Evolutionary conservation across 192 early-diverging fungal genomes (phyloP).

Genomic region (Backusella macrospora): DNA sequence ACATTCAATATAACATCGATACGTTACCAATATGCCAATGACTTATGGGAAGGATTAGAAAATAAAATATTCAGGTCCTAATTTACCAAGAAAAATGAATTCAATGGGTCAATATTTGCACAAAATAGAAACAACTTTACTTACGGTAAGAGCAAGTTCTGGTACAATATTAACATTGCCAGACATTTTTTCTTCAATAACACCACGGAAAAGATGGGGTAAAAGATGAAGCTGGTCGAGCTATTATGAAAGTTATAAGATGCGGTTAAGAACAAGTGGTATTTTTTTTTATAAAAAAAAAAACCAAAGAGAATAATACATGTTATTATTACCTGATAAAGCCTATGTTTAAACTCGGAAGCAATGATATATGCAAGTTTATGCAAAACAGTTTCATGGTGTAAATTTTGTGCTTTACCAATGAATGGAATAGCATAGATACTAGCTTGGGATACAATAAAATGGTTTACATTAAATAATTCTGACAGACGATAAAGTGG

Average conservation of each 20-base stretch:
- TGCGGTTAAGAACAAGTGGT: too few relatives aligned
- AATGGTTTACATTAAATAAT: constrained; percentile 85
- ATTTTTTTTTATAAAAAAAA: background rate
- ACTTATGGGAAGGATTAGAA: constrained; percentile 66
- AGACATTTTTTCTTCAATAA: constrained; percentile 66
- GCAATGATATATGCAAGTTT: constrained; percentile 54
- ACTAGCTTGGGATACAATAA: constrained; percentile 79
- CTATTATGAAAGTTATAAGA: constrained; percentile 27
- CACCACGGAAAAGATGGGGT: constrained; percentile 55
- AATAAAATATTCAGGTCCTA: constrained; percentile 70
- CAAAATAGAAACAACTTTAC: background rate
- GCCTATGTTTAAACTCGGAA: constrained; percentile 62
- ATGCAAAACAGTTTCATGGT: constrained; percentile 37
- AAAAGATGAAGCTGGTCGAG: constrained; percentile 63
- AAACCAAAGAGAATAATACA: background rate
- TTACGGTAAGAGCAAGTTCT: constrained; percentile 49
- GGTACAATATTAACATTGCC: constrained; percentile 77
- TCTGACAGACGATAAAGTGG: constrained; percentile 69
- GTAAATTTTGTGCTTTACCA: constrained; percentile 47
- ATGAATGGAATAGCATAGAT: constrained; percentile 71
- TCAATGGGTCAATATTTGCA: background rate
- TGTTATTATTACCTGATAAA: constrained; percentile 56
- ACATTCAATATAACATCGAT: too few relatives aligned
- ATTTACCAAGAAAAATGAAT: background rate
- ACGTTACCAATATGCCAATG: constrained; percentile 51